Base-by-base conservation (phyloP, 2,329 filamentous ascomycete species). In the Macroventuria anomochaeta region DNA sequence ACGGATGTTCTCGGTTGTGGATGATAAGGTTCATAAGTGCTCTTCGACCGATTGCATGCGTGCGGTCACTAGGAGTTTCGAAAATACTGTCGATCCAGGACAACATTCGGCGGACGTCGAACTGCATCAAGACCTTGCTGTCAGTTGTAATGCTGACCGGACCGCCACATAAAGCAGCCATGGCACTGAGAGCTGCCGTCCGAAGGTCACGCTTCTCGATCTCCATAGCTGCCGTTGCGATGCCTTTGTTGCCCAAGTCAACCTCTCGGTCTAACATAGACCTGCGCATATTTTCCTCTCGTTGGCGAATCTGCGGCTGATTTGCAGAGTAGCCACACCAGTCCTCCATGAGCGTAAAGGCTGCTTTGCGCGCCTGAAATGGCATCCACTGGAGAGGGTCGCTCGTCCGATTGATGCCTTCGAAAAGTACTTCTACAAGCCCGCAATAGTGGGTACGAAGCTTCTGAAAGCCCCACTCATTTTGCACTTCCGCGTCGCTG, bases 291-390 rank as follows among this genome's bases (percentile, higher is more conserved):
- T 85, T 89, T 57, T 96, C 89, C 74, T 97, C 93, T 57, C 91
- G 84, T 53, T 88, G 87, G 5, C 88, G 85, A 33, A 96, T 90
- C 60, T 96, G 90, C 12, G 79, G 81, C 70, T 96, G 91, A 60
- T 97, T 96, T 0, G 93, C 91, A 7, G 93, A 96, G 72, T 96
- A 97, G 2, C 95, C 95, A 71, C 95, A 99, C 96, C 96, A 99
- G 61, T 97, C 93, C 75, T 99, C 95, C 93, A 99, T 97, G 40
- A 99, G 79, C 0, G 93, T 88, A 70, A 99, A 99, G 0, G 93
- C 90, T 5, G 95, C 97, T 71, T 97, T 96, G 33, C 96, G 84
- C 11, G 93, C 91, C 72, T 99, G 95, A 68, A 99, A 99, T 0
- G 95, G 93, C 85, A 99, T 95, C 93, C 95, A 99, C 26, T 91